Evolutionary conservation across 164 flowering plant genomes (phyloP).

Genomic region (Magnolia changhungtana): DNA sequence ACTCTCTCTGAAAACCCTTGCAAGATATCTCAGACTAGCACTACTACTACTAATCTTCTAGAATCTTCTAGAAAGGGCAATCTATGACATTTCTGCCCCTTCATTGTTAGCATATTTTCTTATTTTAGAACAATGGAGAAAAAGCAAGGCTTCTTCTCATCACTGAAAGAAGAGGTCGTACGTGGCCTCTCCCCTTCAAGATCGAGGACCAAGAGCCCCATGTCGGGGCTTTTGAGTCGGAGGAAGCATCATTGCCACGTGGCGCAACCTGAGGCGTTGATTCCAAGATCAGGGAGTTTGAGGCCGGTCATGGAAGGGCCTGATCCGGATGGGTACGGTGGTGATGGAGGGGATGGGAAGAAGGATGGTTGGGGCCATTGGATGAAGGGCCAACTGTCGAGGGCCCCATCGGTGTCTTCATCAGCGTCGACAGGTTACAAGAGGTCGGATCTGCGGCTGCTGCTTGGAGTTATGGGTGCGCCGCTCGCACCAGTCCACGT

Average conservation of each 20-base stretch:
- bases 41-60: not conserved
- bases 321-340: conserved; percentile 44
- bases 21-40: too few species aligned
- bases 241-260: conserved; percentile 21
- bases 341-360: conserved; percentile 42
- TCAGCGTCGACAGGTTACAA: conserved; percentile 19
- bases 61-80: not conserved
- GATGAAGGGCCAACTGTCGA: conserved; percentile 63
- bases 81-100: not conserved
- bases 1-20: too few species aligned
- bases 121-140: conserved; percentile 52
- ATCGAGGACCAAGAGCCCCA: conserved; percentile 52
- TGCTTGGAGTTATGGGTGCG: conserved; percentile 69
- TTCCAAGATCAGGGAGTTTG: conserved; percentile 70
- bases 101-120: not conserved
- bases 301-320: conserved; percentile 83
- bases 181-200: conserved; percentile 76
- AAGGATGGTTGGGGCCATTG: conserved; percentile 63
- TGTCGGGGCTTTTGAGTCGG: conserved; percentile 49
- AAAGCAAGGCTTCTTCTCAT: conserved; percentile 74
- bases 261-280: conserved; percentile 41
- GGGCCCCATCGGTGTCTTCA: conserved; percentile 11
- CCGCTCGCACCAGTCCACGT: conserved; percentile 80
- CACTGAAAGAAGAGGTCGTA: conserved; percentile 66
- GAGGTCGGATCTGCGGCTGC: conserved; percentile 72